These are phyloP conservation scores for Naganishia kalamii DNA, from an alignment of 768 basidiomycete species.

Conservation along the genomic window DNA sequence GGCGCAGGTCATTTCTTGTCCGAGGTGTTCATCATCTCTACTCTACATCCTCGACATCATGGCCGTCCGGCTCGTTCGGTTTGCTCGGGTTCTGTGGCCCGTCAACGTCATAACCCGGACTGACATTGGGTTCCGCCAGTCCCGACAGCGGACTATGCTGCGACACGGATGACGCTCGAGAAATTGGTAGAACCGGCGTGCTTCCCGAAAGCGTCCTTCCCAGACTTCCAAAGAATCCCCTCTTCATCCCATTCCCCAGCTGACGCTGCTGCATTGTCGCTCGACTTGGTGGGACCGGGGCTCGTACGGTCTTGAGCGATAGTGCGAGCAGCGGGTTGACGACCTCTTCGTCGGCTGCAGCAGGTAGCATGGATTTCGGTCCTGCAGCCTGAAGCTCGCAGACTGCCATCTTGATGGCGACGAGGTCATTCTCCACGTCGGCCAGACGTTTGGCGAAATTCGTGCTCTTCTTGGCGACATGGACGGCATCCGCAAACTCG, in stretches of 20 bases:
- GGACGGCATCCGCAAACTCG: conserved; percentile 10
- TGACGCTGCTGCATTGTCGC: conserved; percentile 7
- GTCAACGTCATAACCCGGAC: background rate
- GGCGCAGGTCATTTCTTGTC: no score
- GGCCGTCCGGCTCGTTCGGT: background rate
- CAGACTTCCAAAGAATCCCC: conserved; percentile 24
- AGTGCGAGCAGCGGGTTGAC: conserved; percentile 7
- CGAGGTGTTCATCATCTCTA: no score
- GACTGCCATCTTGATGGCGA: conserved; percentile 31
- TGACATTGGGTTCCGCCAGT: background rate
- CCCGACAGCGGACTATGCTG: background rate
- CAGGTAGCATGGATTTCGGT: background rate
- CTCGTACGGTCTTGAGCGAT: conserved; percentile 9
- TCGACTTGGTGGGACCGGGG: conserved; percentile 1
- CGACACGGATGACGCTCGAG: conserved; percentile 4
- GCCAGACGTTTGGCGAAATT: conserved; percentile 30
- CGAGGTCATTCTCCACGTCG: conserved; percentile 40
- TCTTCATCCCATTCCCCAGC: conserved; percentile 17
- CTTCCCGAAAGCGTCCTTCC: conserved; percentile 20
- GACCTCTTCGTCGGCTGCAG: conserved; percentile 4
- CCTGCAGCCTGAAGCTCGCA: conserved; percentile 28
- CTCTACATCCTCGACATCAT: background rate
- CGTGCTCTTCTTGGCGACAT: background rate
- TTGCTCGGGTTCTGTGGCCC: background rate
- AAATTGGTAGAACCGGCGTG: background rate